Base-by-base conservation (phyloP, 139 green algal species). In the Yamagishiella unicocca region DNA sequence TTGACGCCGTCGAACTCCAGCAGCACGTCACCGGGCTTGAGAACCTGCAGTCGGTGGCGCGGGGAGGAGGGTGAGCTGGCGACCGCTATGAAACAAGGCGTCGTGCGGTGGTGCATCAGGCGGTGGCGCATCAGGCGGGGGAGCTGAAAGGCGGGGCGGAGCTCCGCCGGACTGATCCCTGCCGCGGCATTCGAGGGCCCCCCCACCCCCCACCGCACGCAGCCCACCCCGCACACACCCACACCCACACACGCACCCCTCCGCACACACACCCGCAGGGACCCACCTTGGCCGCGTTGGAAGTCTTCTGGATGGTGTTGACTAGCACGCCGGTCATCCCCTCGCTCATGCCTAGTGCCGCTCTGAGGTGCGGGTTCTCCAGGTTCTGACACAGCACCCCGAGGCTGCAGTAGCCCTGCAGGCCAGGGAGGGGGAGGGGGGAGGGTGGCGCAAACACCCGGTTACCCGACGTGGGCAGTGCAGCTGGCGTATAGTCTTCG, bases 321-420 rank as follows among this genome's bases (percentile, higher is more conserved):
- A 97, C 87, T 7, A 97, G 89, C 86, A 97, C 92, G 5, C 95
- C 95, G 31, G 83, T 93, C 71, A 85, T 76, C 46, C 90, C 88
- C 22, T 37, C 67, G 14, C 17, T 37, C 93, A 97, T 95, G 50
- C 89, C 88, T 68, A 97, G 89, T 4, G 92, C 86, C 2, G 40
- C 40, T 4, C 95, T 77, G 82, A 97, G 89, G 85, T 96, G 89
- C 29, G 76, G 73, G 85, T 96, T 97, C 89, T 97, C 95, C 82
- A 95, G 83, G 64, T 89, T 91, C 79, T 97, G 95, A 50, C 94
- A 97, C 82, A 92, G 71, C 27, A 97, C 83, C 25, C 94, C 95
- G 42, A 97, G 89, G 2, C 81, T 89, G 85, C 89, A 94, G 89
- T 95, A 96, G 31, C 94, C 92, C 33, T 70, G 62, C 73, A 87